Evolutionary conservation across 306 rosid species (phyloP).

Genomic region (Neltuma alba): DNA sequence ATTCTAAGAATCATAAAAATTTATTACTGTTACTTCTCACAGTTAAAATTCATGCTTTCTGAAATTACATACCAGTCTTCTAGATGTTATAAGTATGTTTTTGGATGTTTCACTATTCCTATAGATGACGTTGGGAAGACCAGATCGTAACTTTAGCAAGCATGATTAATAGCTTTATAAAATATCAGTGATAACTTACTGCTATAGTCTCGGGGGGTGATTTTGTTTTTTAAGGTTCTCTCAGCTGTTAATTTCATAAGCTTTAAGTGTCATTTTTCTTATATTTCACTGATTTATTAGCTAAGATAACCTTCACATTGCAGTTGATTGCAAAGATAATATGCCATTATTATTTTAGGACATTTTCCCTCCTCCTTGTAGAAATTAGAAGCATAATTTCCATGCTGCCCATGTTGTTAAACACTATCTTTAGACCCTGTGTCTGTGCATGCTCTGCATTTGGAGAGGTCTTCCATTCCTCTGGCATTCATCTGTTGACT

Average conservation of each 20-base stretch:
- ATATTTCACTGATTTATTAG: neutral
- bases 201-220: neutral
- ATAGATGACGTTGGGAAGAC: no score
- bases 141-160: no score
- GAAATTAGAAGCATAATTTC: neutral
- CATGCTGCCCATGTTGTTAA: conserved; percentile 7
- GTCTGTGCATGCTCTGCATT: conserved; percentile 24
- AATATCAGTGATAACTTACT: no score
- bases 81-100: no score
- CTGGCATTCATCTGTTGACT: conserved; percentile 24
- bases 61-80: no score
- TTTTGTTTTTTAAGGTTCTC: neutral
- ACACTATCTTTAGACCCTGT: neutral
- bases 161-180: no score
- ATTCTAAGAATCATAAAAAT: no score
- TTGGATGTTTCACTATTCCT: no score
- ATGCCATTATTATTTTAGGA: neutral
- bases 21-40: no score
- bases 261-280: neutral
- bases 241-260: neutral
- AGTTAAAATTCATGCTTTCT: no score
- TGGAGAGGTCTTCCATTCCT: conserved; percentile 7
- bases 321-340: neutral
- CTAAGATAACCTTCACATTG: neutral
- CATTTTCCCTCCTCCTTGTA: neutral